Conservation (phyloP, 2,329 filamentous ascomycete species). For the Didymella arachidicola region DNA sequence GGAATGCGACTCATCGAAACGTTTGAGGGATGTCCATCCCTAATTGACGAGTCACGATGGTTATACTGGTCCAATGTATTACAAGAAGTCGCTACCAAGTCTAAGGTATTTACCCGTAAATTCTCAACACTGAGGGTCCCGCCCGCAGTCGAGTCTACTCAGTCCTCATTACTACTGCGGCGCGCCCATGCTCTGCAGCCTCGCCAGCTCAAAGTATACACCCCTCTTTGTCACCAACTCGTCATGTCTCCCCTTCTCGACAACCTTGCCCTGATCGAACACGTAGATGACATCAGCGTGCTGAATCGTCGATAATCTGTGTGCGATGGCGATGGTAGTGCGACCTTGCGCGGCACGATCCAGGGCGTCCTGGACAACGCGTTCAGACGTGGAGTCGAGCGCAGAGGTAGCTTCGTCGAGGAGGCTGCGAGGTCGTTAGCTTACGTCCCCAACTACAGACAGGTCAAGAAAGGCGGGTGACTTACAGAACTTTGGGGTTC, state of each 20-base stretch:
- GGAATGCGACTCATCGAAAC: too few relatives aligned
- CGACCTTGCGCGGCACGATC: constrained; percentile 84
- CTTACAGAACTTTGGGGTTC: constrained; percentile 82
- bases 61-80: neutral
- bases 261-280: constrained; percentile 87
- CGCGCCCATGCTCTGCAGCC: constrained; percentile 47
- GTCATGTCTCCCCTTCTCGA: constrained; percentile 85
- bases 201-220: constrained; percentile 51
- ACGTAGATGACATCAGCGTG: constrained; percentile 96
- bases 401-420: constrained; percentile 52
- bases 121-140: constrained; percentile 3
- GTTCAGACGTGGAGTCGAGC: constrained; percentile 61
- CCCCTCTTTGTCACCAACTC: constrained; percentile 53
- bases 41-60: too few relatives aligned
- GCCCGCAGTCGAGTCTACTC: constrained; percentile 1
- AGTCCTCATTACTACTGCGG: constrained; percentile 31
- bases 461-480: constrained; percentile 66
- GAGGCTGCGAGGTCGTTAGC: constrained; percentile 31
- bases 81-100: constrained; percentile 14
- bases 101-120: constrained; percentile 1
- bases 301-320: constrained; percentile 90
- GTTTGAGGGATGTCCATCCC: too few relatives aligned
- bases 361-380: constrained; percentile 80
- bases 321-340: constrained; percentile 94
- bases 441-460: too few relatives aligned